A percentile compares a stretch with the other conserved stretches of the same genome.
phyloP scores from a whole-genome alignment of 441 rosid species.

The Gossypium trilobum region DNA sequence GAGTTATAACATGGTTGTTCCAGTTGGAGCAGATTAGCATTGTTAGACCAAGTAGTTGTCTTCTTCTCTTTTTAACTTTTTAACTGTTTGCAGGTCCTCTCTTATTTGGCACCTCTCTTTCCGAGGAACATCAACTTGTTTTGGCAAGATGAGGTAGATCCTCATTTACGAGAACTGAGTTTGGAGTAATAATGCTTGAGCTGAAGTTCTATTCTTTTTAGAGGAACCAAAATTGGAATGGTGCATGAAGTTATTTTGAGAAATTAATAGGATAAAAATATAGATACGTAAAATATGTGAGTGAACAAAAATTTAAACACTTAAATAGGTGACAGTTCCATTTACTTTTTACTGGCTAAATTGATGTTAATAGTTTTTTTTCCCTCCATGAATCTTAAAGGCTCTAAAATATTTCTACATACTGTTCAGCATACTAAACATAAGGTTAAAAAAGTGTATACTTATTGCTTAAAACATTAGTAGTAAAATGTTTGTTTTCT shows the following conservation, averaged over 20 bases:
- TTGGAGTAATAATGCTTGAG: constrained; percentile 12
- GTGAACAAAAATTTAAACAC: not conserved
- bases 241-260: not conserved
- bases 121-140: constrained; percentile 77
- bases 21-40: constrained; percentile 1
- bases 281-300: not conserved
- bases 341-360: not conserved
- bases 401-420: not conserved
- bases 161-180: constrained; percentile 17
- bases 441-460: not conserved
- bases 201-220: constrained; percentile 9
- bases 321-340: constrained; percentile 4
- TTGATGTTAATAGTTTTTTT: not conserved
- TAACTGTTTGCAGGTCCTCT: constrained; percentile 59
- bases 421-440: too few species aligned
- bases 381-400: not conserved
- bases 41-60: not conserved
- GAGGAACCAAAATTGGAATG: not conserved
- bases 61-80: not conserved
- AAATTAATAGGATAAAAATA: not conserved
- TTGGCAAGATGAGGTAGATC: constrained; percentile 98
- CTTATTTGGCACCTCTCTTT: constrained; percentile 81
- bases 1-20: not conserved
- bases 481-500: constrained; percentile 4
- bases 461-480: not conserved